Conservation (phyloP, 164 flowering plant genomes). For the Aristolochia californica region DNA sequence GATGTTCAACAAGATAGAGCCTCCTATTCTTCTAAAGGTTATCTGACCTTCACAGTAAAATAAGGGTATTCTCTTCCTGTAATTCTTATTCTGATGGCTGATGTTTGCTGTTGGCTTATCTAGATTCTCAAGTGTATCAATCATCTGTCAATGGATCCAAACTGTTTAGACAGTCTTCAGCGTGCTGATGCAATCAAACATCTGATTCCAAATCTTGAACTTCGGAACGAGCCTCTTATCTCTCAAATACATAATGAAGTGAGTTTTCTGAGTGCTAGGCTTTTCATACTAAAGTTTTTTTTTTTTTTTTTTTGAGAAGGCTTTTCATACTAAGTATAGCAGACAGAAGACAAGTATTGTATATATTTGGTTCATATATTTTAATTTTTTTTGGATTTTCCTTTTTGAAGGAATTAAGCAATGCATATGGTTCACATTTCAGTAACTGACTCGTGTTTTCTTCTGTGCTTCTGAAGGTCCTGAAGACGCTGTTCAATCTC, state of each 20-base stretch:
- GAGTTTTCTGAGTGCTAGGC: constrained; percentile 8
- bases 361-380: not conserved
- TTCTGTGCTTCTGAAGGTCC: constrained; percentile 57
- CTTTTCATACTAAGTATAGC: not conserved
- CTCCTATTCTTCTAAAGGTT: constrained; percentile 92
- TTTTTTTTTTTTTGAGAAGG: too few species aligned
- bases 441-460: not conserved
- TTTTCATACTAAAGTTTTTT: too few species aligned
- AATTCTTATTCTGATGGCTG: not conserved
- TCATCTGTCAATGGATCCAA: constrained; percentile 92
- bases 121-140: constrained; percentile 87
- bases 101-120: constrained; percentile 5
- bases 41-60: not conserved
- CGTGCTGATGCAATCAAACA: constrained; percentile 94
- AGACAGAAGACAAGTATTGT: not conserved
- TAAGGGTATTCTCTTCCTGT: not conserved
- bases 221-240: constrained; percentile 80
- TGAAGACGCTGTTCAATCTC: constrained; percentile 83
- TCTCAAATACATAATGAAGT: constrained; percentile 88
- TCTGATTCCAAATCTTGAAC: constrained; percentile 95
- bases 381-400: not conserved
- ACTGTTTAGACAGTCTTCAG: constrained; percentile 93
- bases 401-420: not conserved
- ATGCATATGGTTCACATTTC: not conserved
- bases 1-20: constrained; percentile 85